Conservation (phyloP, 305 asterid species). For the Fraxinus angustifolia region DNA sequence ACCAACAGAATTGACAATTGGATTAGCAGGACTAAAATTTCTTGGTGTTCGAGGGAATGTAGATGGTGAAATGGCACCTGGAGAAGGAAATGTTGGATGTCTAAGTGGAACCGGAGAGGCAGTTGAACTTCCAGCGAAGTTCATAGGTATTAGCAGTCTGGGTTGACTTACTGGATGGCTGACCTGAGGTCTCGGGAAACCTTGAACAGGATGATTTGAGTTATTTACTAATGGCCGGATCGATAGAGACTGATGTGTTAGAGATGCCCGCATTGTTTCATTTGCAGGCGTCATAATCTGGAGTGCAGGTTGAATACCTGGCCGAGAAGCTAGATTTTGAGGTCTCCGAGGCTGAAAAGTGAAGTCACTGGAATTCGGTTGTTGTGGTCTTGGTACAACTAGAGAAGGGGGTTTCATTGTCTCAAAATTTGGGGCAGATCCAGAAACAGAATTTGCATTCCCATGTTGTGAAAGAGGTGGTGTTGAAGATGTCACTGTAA, state of each 20-base stretch:
- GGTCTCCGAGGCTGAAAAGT: conserved; percentile 76
- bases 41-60: conserved; percentile 43
- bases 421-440: conserved; percentile 37
- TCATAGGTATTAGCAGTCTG: conserved; percentile 34
- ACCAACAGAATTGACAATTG: conserved; percentile 36
- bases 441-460: conserved; percentile 31
- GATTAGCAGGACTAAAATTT: conserved; percentile 45
- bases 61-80: conserved; percentile 21
- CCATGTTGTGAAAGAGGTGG: conserved; percentile 32
- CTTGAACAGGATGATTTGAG: conserved; percentile 43
- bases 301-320: conserved; percentile 34
- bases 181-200: conserved; percentile 50
- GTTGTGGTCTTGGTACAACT: conserved; percentile 54
- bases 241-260: conserved; percentile 37
- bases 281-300: conserved; percentile 35
- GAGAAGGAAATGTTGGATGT: conserved; percentile 41
- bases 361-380: conserved; percentile 61
- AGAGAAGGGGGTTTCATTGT: conserved; percentile 36
- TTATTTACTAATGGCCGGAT: conserved; percentile 42
- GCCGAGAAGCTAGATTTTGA: conserved; percentile 51
- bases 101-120: conserved; percentile 37
- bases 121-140: conserved; percentile 39
- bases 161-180: conserved; percentile 43
- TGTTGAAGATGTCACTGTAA: conserved; percentile 31
- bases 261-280: conserved; percentile 43